Conservation (phyloP, 371 early-diverging fungal genomes). For the Haplosporangium sp. region DNA sequence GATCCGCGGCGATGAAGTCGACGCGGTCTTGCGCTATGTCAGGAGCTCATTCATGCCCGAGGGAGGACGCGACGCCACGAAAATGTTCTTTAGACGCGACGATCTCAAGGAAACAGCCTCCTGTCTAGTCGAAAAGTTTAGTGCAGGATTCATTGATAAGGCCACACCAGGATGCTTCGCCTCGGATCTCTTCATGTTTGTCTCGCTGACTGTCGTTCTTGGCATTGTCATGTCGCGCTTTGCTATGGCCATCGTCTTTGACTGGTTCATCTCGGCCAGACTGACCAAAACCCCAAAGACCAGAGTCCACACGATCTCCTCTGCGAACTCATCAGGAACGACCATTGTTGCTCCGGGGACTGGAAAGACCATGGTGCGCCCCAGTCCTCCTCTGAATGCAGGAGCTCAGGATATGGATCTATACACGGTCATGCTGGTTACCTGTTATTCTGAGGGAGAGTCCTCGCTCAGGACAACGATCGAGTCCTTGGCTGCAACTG, state of each 20-base stretch:
- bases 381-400: not conserved
- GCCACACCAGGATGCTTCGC: slow-evolving; percentile 92
- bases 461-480: slow-evolving; percentile 90
- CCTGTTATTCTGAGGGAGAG: slow-evolving; percentile 95
- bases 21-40: slow-evolving; percentile 68
- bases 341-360: slow-evolving; percentile 20
- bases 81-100: slow-evolving; percentile 68
- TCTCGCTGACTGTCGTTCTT: slow-evolving; percentile 75
- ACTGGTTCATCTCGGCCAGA: slow-evolving; percentile 83
- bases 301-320: slow-evolving; percentile 21
- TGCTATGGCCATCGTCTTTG: slow-evolving; percentile 87
- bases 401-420: slow-evolving; percentile 60
- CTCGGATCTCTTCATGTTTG: slow-evolving; percentile 77
- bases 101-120: slow-evolving; percentile 63
- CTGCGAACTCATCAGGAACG: slow-evolving; percentile 36
- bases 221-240: slow-evolving; percentile 84
- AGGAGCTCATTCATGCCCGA: slow-evolving; percentile 55
- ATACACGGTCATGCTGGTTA: slow-evolving; percentile 75
- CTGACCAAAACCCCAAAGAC: slow-evolving; percentile 60
- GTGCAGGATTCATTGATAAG: slow-evolving; percentile 84
- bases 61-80: slow-evolving; percentile 77
- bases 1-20: slow-evolving; percentile 66
- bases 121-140: slow-evolving; percentile 74
- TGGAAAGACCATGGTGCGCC: not conserved
- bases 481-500: slow-evolving; percentile 91